Percentiles rank a stretch among this genome's conserved stretches.
Conservation (phyloP, 2,329 filamentous ascomycete genomes). For the Aureobasidium pullulans region DNA sequence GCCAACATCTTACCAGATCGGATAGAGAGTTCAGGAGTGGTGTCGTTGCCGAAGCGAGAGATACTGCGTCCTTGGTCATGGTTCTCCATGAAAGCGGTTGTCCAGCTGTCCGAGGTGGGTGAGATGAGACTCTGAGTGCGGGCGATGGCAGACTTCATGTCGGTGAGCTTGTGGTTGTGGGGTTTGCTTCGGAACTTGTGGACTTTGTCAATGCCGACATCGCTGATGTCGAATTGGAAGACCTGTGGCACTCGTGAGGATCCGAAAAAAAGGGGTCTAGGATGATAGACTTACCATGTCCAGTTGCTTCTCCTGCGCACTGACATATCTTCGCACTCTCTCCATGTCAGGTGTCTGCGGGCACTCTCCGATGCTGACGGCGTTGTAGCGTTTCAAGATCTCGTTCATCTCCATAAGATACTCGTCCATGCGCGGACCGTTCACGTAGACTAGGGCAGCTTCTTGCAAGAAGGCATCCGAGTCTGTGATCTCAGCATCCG, state of each 20-base stretch:
- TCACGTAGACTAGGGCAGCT: slow-evolving; percentile 16
- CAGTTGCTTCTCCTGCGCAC: slow-evolving; percentile 47
- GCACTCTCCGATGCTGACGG: slow-evolving; percentile 46
- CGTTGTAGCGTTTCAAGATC: slow-evolving; percentile 41
- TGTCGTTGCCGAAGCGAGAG: slow-evolving; percentile 46
- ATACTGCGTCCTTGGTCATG: slow-evolving; percentile 55
- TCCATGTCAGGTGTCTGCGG: slow-evolving; percentile 35
- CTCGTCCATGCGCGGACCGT: slow-evolving; percentile 37
- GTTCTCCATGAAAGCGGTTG: slow-evolving; percentile 57
- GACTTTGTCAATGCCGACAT: slow-evolving; percentile 39
- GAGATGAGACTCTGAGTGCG: slow-evolving; percentile 49
- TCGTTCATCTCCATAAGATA: slow-evolving; percentile 38
- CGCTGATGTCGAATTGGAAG: slow-evolving; percentile 41
- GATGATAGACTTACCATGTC: slow-evolving; percentile 44
- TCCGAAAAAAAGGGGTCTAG: too few species aligned
- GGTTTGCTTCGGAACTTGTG: slow-evolving; percentile 30
- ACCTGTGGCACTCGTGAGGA: slow-evolving; percentile 23
- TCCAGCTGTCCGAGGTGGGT: slow-evolving; percentile 55
- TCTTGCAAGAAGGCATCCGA: slow-evolving; percentile 16
- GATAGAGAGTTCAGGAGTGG: slow-evolving; percentile 16
- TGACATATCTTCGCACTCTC: slow-evolving; percentile 46
- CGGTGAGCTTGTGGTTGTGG: not conserved
- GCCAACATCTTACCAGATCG: slow-evolving; percentile 49
- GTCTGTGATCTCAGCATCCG: slow-evolving; percentile 18
- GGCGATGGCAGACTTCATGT: slow-evolving; percentile 30